These are phyloP conservation scores for Fusarium setosum DNA, from an alignment of 2,329 filamentous ascomycete species.

Conservation along the genomic window DNA sequence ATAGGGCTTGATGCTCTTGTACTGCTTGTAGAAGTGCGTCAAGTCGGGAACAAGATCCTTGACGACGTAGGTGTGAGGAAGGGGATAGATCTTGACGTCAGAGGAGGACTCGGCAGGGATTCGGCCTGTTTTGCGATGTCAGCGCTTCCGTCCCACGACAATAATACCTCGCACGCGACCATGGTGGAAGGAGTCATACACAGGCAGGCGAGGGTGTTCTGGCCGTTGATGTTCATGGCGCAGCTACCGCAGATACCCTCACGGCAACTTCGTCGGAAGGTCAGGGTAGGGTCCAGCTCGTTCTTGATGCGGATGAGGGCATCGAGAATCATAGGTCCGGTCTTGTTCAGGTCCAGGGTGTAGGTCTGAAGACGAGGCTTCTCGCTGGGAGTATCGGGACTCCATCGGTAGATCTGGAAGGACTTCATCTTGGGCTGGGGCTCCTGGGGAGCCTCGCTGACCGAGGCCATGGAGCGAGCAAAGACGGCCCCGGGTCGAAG, in stretches of 20 bases:
- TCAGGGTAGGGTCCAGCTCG: conserved; percentile 95
- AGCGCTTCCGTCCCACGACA: conserved; percentile 19
- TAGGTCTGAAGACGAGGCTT: conserved; percentile 98
- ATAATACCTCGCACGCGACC: conserved; percentile 43
- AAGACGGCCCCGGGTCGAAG: conserved; percentile 55
- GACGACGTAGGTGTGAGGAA: conserved; percentile 98
- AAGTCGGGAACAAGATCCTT: conserved; percentile 98
- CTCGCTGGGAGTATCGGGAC: conserved; percentile 88
- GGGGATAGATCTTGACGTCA: conserved; percentile 94
- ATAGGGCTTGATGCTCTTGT: conserved; percentile 99
- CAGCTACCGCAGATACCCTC: conserved; percentile 99
- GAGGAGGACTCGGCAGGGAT: conserved; percentile 85
- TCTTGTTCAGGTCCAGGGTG: conserved; percentile 97
- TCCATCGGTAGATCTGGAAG: conserved; percentile 99
- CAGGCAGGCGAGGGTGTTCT: conserved; percentile 96
- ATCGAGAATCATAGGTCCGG: conserved; percentile 97
- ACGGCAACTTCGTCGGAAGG: conserved; percentile 94
- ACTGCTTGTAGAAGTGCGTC: conserved; percentile 99
- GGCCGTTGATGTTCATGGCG: conserved; percentile 99
- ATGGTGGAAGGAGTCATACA: conserved; percentile 67
- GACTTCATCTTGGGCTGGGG: conserved; percentile 83
- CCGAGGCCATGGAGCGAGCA: conserved; percentile 65
- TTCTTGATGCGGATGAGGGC: conserved; percentile 99
- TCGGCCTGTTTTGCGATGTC: conserved; percentile 71
- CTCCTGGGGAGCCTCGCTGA: conserved; percentile 69